Conservation (phyloP, 1,139 yeast genomes). For the Suhomyces coccinellae region DNA sequence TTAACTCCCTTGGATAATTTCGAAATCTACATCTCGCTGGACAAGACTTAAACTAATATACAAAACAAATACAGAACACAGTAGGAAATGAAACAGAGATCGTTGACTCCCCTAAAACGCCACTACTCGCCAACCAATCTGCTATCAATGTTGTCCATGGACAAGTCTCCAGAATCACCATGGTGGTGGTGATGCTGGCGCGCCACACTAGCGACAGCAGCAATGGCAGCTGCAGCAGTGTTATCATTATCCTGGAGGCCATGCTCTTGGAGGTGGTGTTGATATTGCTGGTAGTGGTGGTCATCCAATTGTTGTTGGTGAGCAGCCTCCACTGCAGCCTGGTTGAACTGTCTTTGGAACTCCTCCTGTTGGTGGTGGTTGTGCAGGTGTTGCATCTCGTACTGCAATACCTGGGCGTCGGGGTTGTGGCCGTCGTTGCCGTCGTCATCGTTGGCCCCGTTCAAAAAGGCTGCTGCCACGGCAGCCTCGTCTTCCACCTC, state of each 20-base stretch:
- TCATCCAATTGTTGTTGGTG: conserved; percentile 30
- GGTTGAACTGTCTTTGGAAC: conserved; percentile 40
- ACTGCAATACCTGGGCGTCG: conserved; percentile 25
- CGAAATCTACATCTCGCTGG: neutral
- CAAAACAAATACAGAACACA: conserved; percentile 10
- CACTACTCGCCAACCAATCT: conserved; percentile 47
- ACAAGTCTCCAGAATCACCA: conserved; percentile 36
- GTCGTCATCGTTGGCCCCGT: conserved; percentile 15
- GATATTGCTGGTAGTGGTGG: conserved; percentile 36
- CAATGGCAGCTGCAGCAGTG: conserved; percentile 46
- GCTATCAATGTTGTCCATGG: conserved; percentile 51
- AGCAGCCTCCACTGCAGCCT: conserved; percentile 40
- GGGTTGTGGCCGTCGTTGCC: conserved; percentile 8
- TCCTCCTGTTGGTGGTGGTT: conserved; percentile 38
- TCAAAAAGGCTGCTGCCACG: conserved; percentile 20
- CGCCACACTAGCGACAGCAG: conserved; percentile 43
- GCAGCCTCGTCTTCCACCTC: conserved; percentile 36
- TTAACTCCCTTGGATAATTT: too few relatives aligned
- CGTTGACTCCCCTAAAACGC: neutral
- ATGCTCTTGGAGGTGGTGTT: conserved; percentile 34
- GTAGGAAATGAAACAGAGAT: conserved; percentile 5
- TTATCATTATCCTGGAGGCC: conserved; percentile 24
- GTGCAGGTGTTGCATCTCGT: conserved; percentile 27
- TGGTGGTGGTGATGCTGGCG: conserved; percentile 25
- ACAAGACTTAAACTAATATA: conserved; percentile 10